A percentile compares a stretch with the other conserved stretches of the same genome.
These are phyloP conservation scores for Alopecurus myosuroides DNA, from an alignment of 176 grass and related monocot genomes.

Conservation along the genomic window DNA sequence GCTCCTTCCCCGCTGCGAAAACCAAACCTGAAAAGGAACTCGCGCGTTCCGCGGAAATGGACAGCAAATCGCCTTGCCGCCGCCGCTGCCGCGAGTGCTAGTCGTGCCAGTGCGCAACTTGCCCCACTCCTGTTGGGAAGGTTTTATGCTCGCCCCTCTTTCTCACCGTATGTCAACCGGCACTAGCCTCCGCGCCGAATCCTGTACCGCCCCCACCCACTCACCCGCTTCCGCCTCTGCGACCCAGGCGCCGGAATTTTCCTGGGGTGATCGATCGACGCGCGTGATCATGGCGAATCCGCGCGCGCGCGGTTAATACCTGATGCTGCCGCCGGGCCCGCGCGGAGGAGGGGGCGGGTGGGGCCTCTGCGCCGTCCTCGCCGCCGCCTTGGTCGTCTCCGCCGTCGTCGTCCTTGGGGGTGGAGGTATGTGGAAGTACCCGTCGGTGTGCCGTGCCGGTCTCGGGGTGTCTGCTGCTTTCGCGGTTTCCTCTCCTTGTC, in stretches of 20 bases:
- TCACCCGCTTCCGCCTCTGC: background rate
- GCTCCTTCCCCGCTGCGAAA: background rate
- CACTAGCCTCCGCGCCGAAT: slow-evolving; percentile 20
- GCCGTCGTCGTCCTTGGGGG: slow-evolving; percentile 6
- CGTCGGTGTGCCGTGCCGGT: background rate
- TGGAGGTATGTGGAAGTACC: slow-evolving; percentile 33
- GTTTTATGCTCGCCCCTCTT: background rate
- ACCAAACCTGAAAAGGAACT: background rate
- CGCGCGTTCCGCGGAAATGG: background rate
- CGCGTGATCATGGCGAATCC: slow-evolving; percentile 31
- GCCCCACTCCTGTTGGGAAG: slow-evolving; percentile 5
- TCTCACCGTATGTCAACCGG: background rate
- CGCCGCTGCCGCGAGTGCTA: background rate
- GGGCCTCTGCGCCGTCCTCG: background rate
- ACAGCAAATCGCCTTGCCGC: slow-evolving; percentile 22
- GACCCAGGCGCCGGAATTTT: background rate
- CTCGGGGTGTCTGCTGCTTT: background rate
- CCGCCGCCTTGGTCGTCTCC: slow-evolving; percentile 20
- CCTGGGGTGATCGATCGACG: background rate
- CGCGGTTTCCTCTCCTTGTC: background rate
- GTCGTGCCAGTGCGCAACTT: background rate
- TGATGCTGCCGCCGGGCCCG: background rate
- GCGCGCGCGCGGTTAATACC: background rate
- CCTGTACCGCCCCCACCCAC: slow-evolving; percentile 26
- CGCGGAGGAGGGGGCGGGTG: background rate